Percentiles rank a stretch among this genome's conserved stretches.
phyloP scores from a whole-genome alignment of 2,329 filamentous ascomycete genomes.

The Whalleya microplaca region DNA sequence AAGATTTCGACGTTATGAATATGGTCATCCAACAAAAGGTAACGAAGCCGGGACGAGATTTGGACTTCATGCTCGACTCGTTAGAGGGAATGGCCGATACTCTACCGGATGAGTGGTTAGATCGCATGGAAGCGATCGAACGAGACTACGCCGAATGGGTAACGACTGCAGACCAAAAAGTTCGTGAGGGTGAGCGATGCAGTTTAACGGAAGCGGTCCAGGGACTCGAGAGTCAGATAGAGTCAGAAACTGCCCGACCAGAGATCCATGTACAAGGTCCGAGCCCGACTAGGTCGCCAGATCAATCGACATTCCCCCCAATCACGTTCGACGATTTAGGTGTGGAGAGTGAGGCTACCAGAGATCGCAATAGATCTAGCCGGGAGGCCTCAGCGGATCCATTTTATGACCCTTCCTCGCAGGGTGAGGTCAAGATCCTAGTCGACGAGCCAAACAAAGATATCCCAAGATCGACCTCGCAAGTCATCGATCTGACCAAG shows the following conservation, averaged over 20 bases:
- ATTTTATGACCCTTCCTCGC: conserved; percentile 1
- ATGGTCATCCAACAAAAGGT: conserved; percentile 70
- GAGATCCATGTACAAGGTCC: conserved; percentile 34
- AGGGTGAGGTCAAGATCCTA: conserved; percentile 22
- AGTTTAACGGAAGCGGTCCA: conserved; percentile 11
- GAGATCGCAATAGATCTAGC: conserved; percentile 4
- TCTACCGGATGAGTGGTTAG: conserved; percentile 84
- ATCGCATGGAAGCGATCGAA: conserved; percentile 81
- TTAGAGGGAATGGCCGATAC: conserved; percentile 84
- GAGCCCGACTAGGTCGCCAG: conserved; percentile 27
- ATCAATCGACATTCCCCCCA: conserved; percentile 20
- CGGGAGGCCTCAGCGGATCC: conserved; percentile 7
- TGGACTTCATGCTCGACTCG: conserved; percentile 86
- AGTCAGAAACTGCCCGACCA: conserved; percentile 28
- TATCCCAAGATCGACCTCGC: conserved; percentile 3
- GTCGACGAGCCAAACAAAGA: conserved; percentile 23
- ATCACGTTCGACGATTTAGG: conserved; percentile 23
- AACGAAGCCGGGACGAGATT: conserved; percentile 66
- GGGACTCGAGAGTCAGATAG: neutral
- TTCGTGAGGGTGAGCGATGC: conserved; percentile 68
- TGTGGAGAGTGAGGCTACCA: conserved; percentile 12
- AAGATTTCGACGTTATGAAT: conserved; percentile 63
- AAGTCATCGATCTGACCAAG: conserved; percentile 13
- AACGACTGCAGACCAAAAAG: conserved; percentile 72
- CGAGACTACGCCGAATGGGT: conserved; percentile 80